Conservation (phyloP, 139 green algal species). For the Chlamydomonas sp. region DNA sequence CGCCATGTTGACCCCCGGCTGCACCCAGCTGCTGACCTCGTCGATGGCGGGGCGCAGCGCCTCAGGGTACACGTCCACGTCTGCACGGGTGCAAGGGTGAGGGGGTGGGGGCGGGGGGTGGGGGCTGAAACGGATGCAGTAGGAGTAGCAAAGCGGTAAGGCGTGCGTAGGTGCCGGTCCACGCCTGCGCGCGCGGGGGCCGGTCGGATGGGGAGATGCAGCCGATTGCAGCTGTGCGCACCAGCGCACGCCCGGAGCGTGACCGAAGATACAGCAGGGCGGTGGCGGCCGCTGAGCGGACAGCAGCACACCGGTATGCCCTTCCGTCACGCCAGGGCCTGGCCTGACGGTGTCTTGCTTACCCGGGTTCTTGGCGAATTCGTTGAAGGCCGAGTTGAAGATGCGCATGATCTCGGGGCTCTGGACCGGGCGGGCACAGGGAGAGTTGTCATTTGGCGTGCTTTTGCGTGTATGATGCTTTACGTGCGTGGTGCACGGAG, state of each 20-base stretch:
- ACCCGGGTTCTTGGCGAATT: conserved; percentile 71
- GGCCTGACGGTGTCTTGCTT: neutral
- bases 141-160: too few species aligned
- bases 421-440: neutral
- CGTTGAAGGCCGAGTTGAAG: conserved; percentile 92
- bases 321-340: neutral
- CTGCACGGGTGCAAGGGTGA: conserved; percentile 12
- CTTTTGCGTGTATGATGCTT: too few species aligned
- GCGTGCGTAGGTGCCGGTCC: too few species aligned
- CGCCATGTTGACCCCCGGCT: conserved; percentile 95
- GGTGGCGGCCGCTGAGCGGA: neutral
- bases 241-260: too few species aligned
- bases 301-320: neutral
- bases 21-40: conserved; percentile 88
- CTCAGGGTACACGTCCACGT: conserved; percentile 87
- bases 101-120: neutral
- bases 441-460: too few species aligned
- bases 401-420: conserved; percentile 92
- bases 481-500: too few species aligned
- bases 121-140: too few species aligned
- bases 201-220: too few species aligned
- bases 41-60: conserved; percentile 79
- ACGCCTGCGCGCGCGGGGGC: too few species aligned
- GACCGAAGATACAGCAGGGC: too few species aligned
- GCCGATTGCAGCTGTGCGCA: too few species aligned